Base-by-base conservation (phyloP, 768 basidiomycete species). In the Boletus pseudo-olivaceus region DNA sequence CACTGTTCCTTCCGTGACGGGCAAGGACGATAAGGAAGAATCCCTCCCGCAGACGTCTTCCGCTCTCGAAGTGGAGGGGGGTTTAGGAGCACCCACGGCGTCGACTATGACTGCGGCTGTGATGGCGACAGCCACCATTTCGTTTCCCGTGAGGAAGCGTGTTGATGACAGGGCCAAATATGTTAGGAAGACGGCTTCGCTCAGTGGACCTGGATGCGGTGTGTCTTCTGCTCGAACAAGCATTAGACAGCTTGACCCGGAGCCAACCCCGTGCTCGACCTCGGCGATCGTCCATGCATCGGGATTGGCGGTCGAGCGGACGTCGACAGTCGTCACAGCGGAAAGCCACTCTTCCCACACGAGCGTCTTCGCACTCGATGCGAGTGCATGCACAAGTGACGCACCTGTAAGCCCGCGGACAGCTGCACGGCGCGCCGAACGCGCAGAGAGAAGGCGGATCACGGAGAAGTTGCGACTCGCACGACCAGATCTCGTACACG, bases 391-490 rank as follows among this genome's bases (percentile, higher is more conserved):
- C 1, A 7, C 45, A 11, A 9, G 4, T 15, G 29, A 43, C 10
- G 29, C 4, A 7, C 49, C 32, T n/a, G 32, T 55, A 4, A 65
- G 58, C 20, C 56, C 67, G 40, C 61, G 58, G 43, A 65, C 51
- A 4, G 63, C 53, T 26, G 55, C 55, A 35, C 63, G 63, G 15
- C 62, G 59, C 14, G 54, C 57, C 0, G 53, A 55, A 40, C 64
- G 61, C 2, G 63, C 61, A 4, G 54, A 66, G 41, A 58, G 66
- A 37, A 57, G 53, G 23, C 56, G 49, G 33, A 65, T 63, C 38
- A 75, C 75, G 1, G 75, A 78, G 35, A 75, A 73, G 33, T 66
- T 83, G 15, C 72, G 75, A 5, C 62, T 60, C 14, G 78, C 77
- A 11, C 73, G 75, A 27, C 82, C 81, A 3, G 73, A 77, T 49